Evolutionary conservation across 805 yeast genomes (phyloP), one percentile per base, ranked within the genome.

Genomic region (Candida pseudoglaebosa): DNA sequence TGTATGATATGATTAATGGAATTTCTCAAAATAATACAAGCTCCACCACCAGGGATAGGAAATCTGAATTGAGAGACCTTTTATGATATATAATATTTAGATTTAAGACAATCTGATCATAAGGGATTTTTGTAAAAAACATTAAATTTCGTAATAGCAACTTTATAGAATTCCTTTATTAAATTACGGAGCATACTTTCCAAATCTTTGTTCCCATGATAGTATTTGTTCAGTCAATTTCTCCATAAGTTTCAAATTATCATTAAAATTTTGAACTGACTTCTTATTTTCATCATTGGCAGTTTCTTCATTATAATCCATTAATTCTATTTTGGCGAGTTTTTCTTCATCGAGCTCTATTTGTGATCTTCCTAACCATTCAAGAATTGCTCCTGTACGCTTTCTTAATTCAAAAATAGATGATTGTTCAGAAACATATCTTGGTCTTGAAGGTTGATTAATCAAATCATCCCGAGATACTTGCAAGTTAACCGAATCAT

Each of bases 341-440:
- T 81, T 82, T 49, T 89, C 96, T 37, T 76, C 77, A 34, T 82
- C 81, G 44, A 91, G 64, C 53, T 91, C 98, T 44, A 82, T 61
- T 58, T 89, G 96, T 1, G 95, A 84, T 38, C 95, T 72, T 9
- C 90, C 87, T 18, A 91, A 75, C 72, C 90, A 93, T 61, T 93
- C 98, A 50, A 91, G 65, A 15, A 91, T 91, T 1, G 96, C 95
- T 2, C 87, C 83, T 2, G 89, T 84, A 42, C 99, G 74, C 53
- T 87, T 80, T 40, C 89, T 76, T 86, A 91, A 83, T 58, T 91
- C 99, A 49, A 77, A 75, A 43, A 90, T 60, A 3, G 89, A 76
- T 3, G 85, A 77, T 39, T 87, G 75, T 15, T 80, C 80, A 42
- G 82, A 82, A 5, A 96, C 97, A 32, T 80, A 67, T 40, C 96